Base-by-base conservation (phyloP, 2,329 filamentous ascomycete species). In the Colletotrichum eleusines region DNA sequence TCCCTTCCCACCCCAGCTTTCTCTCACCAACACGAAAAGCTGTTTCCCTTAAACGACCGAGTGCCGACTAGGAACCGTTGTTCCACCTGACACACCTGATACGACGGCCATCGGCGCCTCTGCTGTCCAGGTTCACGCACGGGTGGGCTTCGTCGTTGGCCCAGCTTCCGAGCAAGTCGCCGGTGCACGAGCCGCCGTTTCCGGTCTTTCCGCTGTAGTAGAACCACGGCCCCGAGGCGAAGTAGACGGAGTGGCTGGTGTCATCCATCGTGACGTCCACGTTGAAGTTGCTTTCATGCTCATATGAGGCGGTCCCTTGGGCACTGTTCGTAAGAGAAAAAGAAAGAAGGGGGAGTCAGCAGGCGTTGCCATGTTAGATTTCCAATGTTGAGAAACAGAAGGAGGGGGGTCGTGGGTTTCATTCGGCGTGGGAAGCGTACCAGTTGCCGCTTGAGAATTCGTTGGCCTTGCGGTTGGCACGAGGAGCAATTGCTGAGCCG, bases 271-370 rank as follows among this genome's bases (percentile, higher is more conserved):
- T 65, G 28, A 65, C 63, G 31, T 65, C 63, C 1, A 65, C 53
- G 40, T 65, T 65, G 63, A 65, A 65, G 63, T 65, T 65, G 63
- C 63, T 65, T 12, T 65, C 40, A 12, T 65, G 63, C 63, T 65
- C 51, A 4, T 65, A 65, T 3, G 63, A 65, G 14, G 63, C 63
- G 23, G 63, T 65, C 7, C 63, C 63, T 16, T 65, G 63, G 40
- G 51, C 55, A 31, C 55, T 59, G 38, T 59, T 20, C 4, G 16
- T 8, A 18, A 18, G 11, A 8, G 40, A 9, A 28, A 3, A 9
- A 18, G 7, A 5, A 55, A 9, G 53, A 3, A 16, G 35, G 2
- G 51, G 53, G 31, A 1, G 51, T 35, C 28, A 54, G 31, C 20
- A 35, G 20, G 31, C 20, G 48, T 51, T 51, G 12, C 14, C 14